Base-by-base conservation (phyloP, 768 basidiomycete genomes). In the Termitomyces heimii region DNA sequence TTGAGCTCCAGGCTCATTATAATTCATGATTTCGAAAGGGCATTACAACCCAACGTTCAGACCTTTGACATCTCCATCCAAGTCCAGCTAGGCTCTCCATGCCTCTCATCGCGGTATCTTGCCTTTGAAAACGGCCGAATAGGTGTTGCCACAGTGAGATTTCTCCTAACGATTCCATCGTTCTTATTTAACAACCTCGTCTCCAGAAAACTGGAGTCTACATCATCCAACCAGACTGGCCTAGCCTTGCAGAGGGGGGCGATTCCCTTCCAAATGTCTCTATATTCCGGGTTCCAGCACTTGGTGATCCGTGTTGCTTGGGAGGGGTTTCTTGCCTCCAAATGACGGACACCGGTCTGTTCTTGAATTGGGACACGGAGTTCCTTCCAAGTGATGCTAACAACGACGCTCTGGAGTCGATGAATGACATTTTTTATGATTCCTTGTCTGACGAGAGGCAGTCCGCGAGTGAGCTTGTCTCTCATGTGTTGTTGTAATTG, bases 331-430 rank as follows among this genome's bases (percentile, higher is more conserved):
- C 75, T 26, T 85, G 82, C 62, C 72, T 84, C 22, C 82, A 84
- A 63, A 74, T 83, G 70, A 79, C 80, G 0, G 76, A 80, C 28
- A 79, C 80, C 0, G 78, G 77, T 0, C 58, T 84, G 13, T 85
- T 74, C 58, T 60, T 83, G 35, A 82, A 78, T 54, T 81, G 77
- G 72, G 70, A 74, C 51, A 57, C 64, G 48, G 43, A 54, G 44
- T 22, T 28, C 4, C 37, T 60, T 18, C 50, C 55, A 14, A 40
- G 10, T 3, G 45, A 45, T 7, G 29, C 8, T 14, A 7, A 46
- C 16, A 46, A 51, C 40, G 43, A 29, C 6, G 32, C n/a, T n/a
- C 10, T 58, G 16, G 40, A 58, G 20, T 5, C 1, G 6, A 54
- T 60, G 52, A 28, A 63, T 22, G 28, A 37, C 13, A 0, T 13